Percentiles rank a stretch among this genome's conserved stretches.
Conservation (phyloP, 768 basidiomycete genomes). For the Serendipita vermifera region DNA sequence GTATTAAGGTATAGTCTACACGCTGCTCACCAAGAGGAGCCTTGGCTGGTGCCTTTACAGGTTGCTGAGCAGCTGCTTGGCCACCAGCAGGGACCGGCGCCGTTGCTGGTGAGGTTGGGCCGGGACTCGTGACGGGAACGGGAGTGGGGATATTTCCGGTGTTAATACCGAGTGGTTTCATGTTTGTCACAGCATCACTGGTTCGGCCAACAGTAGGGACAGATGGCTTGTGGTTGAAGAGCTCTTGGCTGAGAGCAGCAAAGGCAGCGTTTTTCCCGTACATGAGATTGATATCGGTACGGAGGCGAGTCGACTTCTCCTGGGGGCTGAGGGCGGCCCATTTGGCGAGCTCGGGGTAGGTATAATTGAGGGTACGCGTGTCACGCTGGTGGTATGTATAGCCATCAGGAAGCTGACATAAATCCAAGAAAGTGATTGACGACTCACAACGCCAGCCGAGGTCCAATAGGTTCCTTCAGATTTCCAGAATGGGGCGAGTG, state of each 20-base stretch:
- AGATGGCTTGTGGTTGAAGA: background rate
- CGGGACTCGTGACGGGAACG: no score
- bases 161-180: no score
- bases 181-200: no score
- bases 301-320: background rate
- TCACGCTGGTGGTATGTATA: conserved; percentile 12
- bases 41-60: no score
- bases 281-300: conserved; percentile 1
- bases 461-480: conserved; percentile 29
- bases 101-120: no score
- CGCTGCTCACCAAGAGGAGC: no score
- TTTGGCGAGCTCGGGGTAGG: conserved; percentile 31
- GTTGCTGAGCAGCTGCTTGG: no score
- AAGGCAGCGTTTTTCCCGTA: background rate
- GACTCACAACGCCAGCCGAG: conserved; percentile 21
- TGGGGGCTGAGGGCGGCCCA: background rate
- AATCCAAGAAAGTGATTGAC: background rate
- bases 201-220: no score
- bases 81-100: no score
- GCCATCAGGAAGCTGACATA: background rate
- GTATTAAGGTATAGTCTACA: no score
- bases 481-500: conserved; percentile 39
- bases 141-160: no score
- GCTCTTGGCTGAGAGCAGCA: background rate
- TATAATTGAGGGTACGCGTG: conserved; percentile 30